Conservation (phyloP, 2,329 filamentous ascomycete genomes). For the Zymoseptoria tritici region DNA sequence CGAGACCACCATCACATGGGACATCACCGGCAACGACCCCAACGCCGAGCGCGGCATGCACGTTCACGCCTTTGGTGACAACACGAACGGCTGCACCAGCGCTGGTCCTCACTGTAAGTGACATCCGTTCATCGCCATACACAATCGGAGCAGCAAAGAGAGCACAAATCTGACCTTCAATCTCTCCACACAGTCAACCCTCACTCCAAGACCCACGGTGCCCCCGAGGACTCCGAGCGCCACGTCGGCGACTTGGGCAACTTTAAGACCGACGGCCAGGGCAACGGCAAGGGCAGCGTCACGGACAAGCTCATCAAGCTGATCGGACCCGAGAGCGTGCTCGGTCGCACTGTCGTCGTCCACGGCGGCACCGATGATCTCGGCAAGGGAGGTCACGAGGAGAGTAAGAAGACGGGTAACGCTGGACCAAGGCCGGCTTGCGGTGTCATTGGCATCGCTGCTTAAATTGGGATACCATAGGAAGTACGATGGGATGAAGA, state of each 20-base stretch:
- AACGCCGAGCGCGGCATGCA: conserved; percentile 98
- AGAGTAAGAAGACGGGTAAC: conserved; percentile 98
- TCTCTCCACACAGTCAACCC: conserved; percentile 71
- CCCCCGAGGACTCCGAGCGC: conserved; percentile 71
- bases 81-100: conserved; percentile 99
- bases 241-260: conserved; percentile 98
- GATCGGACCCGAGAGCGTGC: conserved; percentile 89
- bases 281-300: conserved; percentile 75
- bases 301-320: conserved; percentile 84
- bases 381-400: conserved; percentile 81
- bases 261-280: conserved; percentile 89
- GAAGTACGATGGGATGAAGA: conserved; percentile 3
- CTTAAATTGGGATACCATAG: conserved; percentile 12
- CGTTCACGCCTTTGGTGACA: conserved; percentile 98
- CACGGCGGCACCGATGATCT: conserved; percentile 96
- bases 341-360: conserved; percentile 91
- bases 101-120: conserved; percentile 90
- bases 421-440: conserved; percentile 89
- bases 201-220: conserved; percentile 83
- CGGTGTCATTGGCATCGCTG: conserved; percentile 47
- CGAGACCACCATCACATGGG: conserved; percentile 81
- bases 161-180: conserved; percentile 1
- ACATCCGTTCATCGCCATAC: not conserved
- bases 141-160: not conserved
- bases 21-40: conserved; percentile 85